These are phyloP conservation scores for Glaciozyma antarctica DNA, from an alignment of 768 basidiomycete genomes.

Conservation along the genomic window DNA sequence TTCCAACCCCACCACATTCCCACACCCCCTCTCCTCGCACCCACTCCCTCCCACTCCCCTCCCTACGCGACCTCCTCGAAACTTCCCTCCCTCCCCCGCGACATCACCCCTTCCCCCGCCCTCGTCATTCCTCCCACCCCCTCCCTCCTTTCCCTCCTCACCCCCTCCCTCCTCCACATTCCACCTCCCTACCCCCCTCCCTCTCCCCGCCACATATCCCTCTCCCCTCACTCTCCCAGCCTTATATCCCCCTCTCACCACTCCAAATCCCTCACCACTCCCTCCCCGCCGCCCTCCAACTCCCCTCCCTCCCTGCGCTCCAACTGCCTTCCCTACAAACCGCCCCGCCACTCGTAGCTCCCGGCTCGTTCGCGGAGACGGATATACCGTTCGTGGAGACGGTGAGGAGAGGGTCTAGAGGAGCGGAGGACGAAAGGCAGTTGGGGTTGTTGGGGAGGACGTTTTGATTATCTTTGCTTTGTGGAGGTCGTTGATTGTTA, in stretches of 20 bases:
- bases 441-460: constrained; percentile 4
- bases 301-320: not conserved
- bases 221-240: too few species aligned
- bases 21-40: not conserved
- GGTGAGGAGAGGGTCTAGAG: not conserved
- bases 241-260: too few species aligned
- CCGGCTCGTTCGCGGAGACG: too few species aligned
- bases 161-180: not conserved
- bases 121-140: not conserved
- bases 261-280: too few species aligned
- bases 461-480: not conserved
- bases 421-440: constrained; percentile 25
- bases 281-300: not conserved
- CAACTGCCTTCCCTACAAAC: not conserved
- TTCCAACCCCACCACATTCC: not conserved
- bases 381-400: not conserved
- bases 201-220: not conserved
- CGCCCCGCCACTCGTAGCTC: too few species aligned
- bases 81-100: not conserved
- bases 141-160: too few species aligned
- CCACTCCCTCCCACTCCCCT: not conserved
- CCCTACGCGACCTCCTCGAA: not conserved
- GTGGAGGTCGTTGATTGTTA: not conserved
- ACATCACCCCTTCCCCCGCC: not conserved
- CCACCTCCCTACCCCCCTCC: not conserved